Conservation (phyloP, 2,329 filamentous ascomycete genomes). For the Sporothrix inflata region DNA sequence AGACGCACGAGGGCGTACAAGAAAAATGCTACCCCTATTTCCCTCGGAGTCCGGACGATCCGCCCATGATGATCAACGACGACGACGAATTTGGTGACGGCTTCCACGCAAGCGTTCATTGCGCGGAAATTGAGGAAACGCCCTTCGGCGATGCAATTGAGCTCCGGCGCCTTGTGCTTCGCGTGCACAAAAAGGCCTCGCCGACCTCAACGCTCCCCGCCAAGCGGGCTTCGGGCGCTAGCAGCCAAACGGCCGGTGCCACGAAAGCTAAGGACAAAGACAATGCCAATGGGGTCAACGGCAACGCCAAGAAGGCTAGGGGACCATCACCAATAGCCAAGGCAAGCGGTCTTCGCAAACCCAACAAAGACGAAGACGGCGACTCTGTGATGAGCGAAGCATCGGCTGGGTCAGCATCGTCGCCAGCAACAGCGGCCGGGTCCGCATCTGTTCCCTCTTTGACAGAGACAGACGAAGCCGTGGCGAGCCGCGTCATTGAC, state of each 20-base stretch:
- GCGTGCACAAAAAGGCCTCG: constrained; percentile 42
- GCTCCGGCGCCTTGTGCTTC: constrained; percentile 71
- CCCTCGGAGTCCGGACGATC: constrained; percentile 60
- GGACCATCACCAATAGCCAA: background rate
- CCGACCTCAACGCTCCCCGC: background rate
- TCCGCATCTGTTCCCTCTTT: background rate
- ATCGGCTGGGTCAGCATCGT: background rate
- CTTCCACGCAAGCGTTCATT: constrained; percentile 69
- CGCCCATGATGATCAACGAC: constrained; percentile 62
- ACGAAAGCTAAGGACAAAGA: background rate
- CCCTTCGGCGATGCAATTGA: constrained; percentile 63
- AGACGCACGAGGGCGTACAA: constrained; percentile 74
- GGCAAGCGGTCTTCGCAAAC: background rate
- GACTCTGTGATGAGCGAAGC: constrained; percentile 17
- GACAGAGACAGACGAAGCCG: background rate
- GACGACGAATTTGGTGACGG: constrained; percentile 66
- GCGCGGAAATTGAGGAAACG: constrained; percentile 64
- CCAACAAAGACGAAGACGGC: constrained; percentile 3
- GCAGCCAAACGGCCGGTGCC: background rate
- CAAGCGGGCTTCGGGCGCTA: background rate
- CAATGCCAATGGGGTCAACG: background rate
- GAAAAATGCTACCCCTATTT: constrained; percentile 94
- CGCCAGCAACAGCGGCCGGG: background rate
- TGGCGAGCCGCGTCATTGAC: background rate
- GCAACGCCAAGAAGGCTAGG: background rate